Evolutionary conservation across 164 flowering plant species (phyloP).

Genomic region (Chloranthus sessilifolius): DNA sequence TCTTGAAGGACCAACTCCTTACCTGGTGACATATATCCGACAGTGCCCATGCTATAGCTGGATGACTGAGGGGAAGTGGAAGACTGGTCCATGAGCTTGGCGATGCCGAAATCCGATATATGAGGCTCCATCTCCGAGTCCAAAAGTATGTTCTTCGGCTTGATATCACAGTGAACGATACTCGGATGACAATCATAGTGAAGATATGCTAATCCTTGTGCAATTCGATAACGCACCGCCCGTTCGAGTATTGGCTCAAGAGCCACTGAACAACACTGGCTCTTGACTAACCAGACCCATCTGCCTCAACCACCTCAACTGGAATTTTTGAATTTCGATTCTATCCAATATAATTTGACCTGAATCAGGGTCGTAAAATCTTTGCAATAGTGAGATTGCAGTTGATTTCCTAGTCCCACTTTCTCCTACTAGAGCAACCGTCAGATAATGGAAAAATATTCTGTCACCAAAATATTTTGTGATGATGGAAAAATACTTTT

Average conservation of each 20-base stretch:
- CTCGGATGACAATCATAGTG: slow-evolving; percentile 71
- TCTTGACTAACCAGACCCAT: slow-evolving; percentile 35
- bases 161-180: slow-evolving; percentile 79
- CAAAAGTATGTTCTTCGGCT: slow-evolving; percentile 70
- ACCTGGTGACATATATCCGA: slow-evolving; percentile 92
- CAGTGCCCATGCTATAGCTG: slow-evolving; percentile 44
- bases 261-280: slow-evolving; percentile 27
- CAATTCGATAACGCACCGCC: slow-evolving; percentile 59
- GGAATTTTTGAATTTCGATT: slow-evolving; percentile 22
- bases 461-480: too few relatives aligned
- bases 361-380: slow-evolving; percentile 30
- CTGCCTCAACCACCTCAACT: slow-evolving; percentile 24
- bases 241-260: slow-evolving; percentile 41
- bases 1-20: slow-evolving; percentile 5
- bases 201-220: slow-evolving; percentile 73
- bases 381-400: slow-evolving; percentile 25
- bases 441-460: too few relatives aligned
- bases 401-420: slow-evolving; percentile 37
- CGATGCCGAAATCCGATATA: slow-evolving; percentile 83
- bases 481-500: too few relatives aligned
- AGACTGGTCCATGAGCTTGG: slow-evolving; percentile 63
- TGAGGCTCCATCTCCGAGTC: slow-evolving; percentile 81
- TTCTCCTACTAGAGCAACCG: slow-evolving; percentile 32
- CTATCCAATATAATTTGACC: slow-evolving; percentile 28
- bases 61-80: slow-evolving; percentile 36